Base-by-base conservation (phyloP, 1,139 yeast genomes). In the Yamadazyma atmosphaerica region DNA sequence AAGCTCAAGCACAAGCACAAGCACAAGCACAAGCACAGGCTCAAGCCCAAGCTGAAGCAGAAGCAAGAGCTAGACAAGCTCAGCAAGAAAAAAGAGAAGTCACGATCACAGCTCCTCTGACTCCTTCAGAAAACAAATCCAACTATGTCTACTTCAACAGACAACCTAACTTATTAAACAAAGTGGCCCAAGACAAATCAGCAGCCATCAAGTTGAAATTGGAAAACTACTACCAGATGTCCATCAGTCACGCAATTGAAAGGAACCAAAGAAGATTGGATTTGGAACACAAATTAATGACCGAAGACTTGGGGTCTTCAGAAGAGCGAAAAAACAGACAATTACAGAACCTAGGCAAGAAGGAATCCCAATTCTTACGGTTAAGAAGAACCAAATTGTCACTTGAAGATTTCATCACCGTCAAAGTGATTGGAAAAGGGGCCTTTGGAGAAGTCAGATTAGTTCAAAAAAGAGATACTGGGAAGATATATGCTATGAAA, bases 401-500 rank as follows among this genome's bases (percentile, higher is more conserved):
- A 0, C 59, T 85, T 36, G 90, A 83, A 38, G 94, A 85, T 61
- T 85, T 85, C 57, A 76, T 71, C 41, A 84, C 92, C 0, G 90
- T 85, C 22, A 85, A 85, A 58, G 92, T 85, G 15, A 85, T 85
- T 52, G 94, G 94, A 50, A 85, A 85, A 58, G 94, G 94, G 58
- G 94, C 94, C 0, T 85, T 85, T 63, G 94, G 94, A 52, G 94
- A 85, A 55, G 94, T 85, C 33, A 67, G 94, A 52, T 65, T 85
- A 43, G 94, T 84, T n/a, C 94, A 85, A 59, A 85, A 85, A 67
- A 74, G 67, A 44, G 92, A 85, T 56, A 83, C 90, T 1, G 94
- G 94, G 37, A 85, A 85, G 57, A 84, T 85, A 13, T 85, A 84
- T 61, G 94, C 94, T 9, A 85, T 85, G 94, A 85, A 85, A 60